Conservation (phyloP, 2,329 filamentous ascomycete genomes). For the Mycogone perniciosa region DNA sequence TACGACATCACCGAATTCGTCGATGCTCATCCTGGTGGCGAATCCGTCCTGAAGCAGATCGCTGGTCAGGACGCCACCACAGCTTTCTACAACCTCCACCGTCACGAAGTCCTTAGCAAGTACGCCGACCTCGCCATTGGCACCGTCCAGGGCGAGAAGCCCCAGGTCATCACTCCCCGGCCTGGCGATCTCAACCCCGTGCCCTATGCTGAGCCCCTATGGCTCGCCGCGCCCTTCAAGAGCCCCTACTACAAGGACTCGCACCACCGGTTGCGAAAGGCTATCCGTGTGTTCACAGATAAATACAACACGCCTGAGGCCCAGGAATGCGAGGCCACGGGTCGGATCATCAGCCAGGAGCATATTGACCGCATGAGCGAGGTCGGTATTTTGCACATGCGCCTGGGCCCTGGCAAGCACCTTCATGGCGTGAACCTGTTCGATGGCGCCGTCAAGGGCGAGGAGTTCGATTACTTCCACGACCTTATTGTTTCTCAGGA, state of each 20-base stretch:
- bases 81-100: constrained; percentile 87
- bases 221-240: constrained; percentile 71
- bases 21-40: constrained; percentile 78
- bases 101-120: constrained; percentile 80
- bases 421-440: constrained; percentile 64
- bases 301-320: constrained; percentile 67
- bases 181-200: constrained; percentile 68
- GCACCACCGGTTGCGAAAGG: constrained; percentile 62
- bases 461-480: constrained; percentile 85
- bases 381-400: constrained; percentile 71
- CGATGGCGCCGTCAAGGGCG: constrained; percentile 63
- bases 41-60: constrained; percentile 71
- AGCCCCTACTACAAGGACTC: constrained; percentile 75
- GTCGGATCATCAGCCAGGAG: constrained; percentile 62
- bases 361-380: constrained; percentile 75
- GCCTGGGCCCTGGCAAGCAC: constrained; percentile 76
- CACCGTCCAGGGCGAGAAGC: constrained; percentile 65
- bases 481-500: constrained; percentile 74
- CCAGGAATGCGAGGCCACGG: constrained; percentile 66
- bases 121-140: constrained; percentile 72
- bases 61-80: constrained; percentile 75
- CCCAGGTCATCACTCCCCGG: constrained; percentile 63
- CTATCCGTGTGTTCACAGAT: constrained; percentile 68
- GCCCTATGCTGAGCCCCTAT: constrained; percentile 79
- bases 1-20: constrained; percentile 83